Percentiles rank a stretch among this genome's conserved stretches.
These are phyloP conservation scores for Centella asiatica DNA, from an alignment of 129 eudicot species.

Conservation along the genomic window DNA sequence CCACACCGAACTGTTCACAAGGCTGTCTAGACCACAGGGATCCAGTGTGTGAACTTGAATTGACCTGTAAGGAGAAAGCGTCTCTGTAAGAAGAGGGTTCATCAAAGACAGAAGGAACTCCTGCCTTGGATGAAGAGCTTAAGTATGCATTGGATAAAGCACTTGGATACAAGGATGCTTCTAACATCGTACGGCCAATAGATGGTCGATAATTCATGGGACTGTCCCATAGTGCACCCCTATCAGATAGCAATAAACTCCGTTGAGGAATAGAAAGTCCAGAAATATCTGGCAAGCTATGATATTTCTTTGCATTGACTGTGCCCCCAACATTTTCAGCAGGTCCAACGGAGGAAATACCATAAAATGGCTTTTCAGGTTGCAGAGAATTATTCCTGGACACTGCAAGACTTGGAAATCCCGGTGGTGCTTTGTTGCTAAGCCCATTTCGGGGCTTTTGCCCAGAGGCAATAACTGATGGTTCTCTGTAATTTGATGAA, in stretches of 20 bases:
- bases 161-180: conserved; percentile 22
- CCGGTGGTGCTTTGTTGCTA: conserved; percentile 60
- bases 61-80: conserved; percentile 30
- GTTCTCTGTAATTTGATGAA: conserved; percentile 35
- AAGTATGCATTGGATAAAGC: background rate
- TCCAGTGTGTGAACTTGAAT: conserved; percentile 38
- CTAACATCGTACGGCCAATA: conserved; percentile 33
- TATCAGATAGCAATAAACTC: conserved; percentile 23
- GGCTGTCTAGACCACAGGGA: conserved; percentile 82
- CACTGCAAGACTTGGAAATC: conserved; percentile 64
- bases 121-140: conserved; percentile 38
- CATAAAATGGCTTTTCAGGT: conserved; percentile 41
- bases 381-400: conserved; percentile 62
- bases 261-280: conserved; percentile 58
- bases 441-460: conserved; percentile 41
- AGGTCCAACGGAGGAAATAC: conserved; percentile 22
- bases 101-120: conserved; percentile 32
- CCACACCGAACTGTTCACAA: conserved; percentile 80
- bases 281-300: conserved; percentile 85
- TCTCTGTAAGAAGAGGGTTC: conserved; percentile 41
- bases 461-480: conserved; percentile 33
- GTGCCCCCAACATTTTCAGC: conserved; percentile 28
- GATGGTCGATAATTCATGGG: conserved; percentile 30
- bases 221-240: conserved; percentile 22
- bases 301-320: conserved; percentile 52